Evolutionary conservation across 139 green algal species (phyloP).

Genomic region (Tetradesmus obliquus): DNA sequence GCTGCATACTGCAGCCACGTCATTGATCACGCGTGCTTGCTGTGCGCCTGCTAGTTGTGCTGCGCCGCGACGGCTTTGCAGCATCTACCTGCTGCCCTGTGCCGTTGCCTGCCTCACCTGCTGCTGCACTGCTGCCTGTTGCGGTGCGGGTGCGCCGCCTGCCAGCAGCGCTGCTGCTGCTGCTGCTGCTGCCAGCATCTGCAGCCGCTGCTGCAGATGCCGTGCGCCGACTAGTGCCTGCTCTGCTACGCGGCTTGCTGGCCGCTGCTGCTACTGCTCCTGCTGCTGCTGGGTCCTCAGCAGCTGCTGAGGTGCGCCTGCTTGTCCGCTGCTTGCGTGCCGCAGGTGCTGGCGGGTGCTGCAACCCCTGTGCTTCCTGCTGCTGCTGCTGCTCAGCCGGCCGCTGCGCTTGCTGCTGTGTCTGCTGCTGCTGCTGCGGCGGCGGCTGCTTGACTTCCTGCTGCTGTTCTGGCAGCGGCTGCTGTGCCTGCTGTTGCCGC

Average conservation of each 20-base stretch:
- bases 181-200: background rate
- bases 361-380: background rate
- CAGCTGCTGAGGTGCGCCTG: constrained; percentile 4
- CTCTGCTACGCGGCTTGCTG: constrained; percentile 16
- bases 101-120: constrained; percentile 1
- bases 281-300: background rate
- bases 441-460: background rate
- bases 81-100: background rate
- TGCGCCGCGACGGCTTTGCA: background rate
- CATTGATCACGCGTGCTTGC: background rate
- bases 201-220: constrained; percentile 18
- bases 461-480: constrained; percentile 1
- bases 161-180: constrained; percentile 7
- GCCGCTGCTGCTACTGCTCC: constrained; percentile 1
- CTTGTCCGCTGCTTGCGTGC: background rate
- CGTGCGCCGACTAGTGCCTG: background rate
- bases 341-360: background rate
- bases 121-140: background rate
- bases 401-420: background rate
- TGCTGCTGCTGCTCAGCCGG: constrained; percentile 9
- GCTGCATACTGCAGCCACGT: background rate
- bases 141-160: background rate
- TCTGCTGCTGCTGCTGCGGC: background rate
- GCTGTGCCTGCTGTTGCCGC: background rate
- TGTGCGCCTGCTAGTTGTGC: background rate